Evolutionary conservation across 179 eudicot species (phyloP), one percentile per base, ranked within the genome.

Genomic region (Dionaea muscipula): DNA sequence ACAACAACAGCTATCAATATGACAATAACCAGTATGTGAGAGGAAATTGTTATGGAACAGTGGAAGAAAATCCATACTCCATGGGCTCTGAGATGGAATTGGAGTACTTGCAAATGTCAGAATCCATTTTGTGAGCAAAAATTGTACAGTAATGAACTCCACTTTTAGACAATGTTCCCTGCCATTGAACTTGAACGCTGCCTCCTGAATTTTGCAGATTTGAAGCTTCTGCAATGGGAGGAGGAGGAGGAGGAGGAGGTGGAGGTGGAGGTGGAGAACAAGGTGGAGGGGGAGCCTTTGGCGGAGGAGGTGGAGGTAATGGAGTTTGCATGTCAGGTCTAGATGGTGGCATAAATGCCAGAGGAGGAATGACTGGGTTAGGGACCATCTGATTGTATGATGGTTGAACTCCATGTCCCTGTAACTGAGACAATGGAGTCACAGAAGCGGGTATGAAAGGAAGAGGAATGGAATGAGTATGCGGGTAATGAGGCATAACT

Each of bases 71-170:
- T 74, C 53, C 78, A 69, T 79, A 93, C 99, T 85, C 94, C 51
- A 78, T 45, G 44, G 99, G 99, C 79, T 93, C 99, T 45, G 85
- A 75, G 36, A 72, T 43, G 35, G 72, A 58, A 63, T 62, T 61
- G 26, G 82, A 69, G 74, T 93, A 93, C 75, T 67, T 76, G 80
- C 95, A 88, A 58, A 71, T 62, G 54, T 83, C 87, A 43, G 89
- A 77, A 60, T 85, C 88, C 67, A 76, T 73, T 62, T 89, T 79
- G 35, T 66, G 70, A 17, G 95, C 94, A 71, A 67, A 59, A 55
- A 88, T 60, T 49, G 76, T 78, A 64, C 95, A 88, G 62, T 82
- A 93, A 49, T 81, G 84, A 63, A 89, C 89, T 33, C 96, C 96
- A 60, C 96, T 93, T 75, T 93, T 93, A 26, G 85, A 80, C 55